Base-by-base conservation (phyloP, 1,284 basidiomycete genomes). In the Ganoderma meredithae region DNA sequence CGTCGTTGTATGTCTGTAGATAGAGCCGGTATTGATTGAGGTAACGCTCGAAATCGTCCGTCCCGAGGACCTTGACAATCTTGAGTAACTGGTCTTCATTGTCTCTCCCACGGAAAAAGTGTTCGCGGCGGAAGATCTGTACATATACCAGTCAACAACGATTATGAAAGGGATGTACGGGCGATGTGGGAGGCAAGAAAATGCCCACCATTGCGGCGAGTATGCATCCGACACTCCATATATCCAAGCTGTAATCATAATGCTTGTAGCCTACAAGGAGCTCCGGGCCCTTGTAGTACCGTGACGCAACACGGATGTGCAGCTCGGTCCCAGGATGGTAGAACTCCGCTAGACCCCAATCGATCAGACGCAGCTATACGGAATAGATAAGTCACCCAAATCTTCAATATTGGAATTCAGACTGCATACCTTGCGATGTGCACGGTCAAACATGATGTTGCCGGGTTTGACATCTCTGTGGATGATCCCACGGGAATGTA, bases 261-360 rank as follows among this genome's bases (percentile, higher is more conserved):
- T 89, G 88, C 78, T 94, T 93, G 83, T 93, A 95, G 74, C 94
- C 94, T 67, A 96, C 94, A 40, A 97, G 84, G 60, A 97, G 82
- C 76, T 97, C 95, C 7, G 95, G 95, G 0, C 92, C 93, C 79
- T 96, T 96, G 84, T 94, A 96, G 82, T 95, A 95, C 69, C 95
- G 85, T 62, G 92, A 94, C n/a, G 94, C 95, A 10, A 96, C 95
- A 15, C 95, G 89, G 68, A 95, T 93, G 75, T 96, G 95, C 81
- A 95, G 95, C 71, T 95, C 90, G 39, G 91, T 93, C 63, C 89
- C 88, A 3, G 94, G 94, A 75, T 95, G 94, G 79, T 96, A 97
- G 81, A 96, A 97, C 79, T 97, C 95, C 60, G 95, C 95, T 39
- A 97, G 82, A 66, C 95, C 95, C 95, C 95, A 97, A 82, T 97